Evolutionary conservation across 1,284 basidiomycete species (phyloP), one percentile per base, ranked within the genome.

Genomic region (Kalmanozyma brasiliensis): DNA sequence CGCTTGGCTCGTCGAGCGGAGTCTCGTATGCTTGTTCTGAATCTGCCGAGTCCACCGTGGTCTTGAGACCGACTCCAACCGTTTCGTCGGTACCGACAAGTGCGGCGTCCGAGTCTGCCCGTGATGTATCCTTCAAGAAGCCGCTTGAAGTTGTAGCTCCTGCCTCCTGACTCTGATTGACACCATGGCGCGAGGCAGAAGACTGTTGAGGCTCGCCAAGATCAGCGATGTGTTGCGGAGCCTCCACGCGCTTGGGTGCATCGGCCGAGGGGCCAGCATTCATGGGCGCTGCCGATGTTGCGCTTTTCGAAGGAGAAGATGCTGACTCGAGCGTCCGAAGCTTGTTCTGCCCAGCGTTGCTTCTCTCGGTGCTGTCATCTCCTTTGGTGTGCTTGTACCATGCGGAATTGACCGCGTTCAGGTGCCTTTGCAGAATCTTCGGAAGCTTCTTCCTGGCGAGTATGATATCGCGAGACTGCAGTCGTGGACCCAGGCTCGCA

Each of bases 21-120:
- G 56, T 59, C 3, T 51, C 51, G 10, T 49, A 65, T 2, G 46
- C 56, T 65, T 59, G 56, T 8, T 47, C 51, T 13, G 62, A 65
- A 10, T 38, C 32, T 16, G 30, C 37, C 8, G 62, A 59, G 20
- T 46, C 51, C 32, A 36, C 19, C 11, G 32, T 34, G 19, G 52
- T 35, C 0, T n/a, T 38, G 17, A 14, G 35, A 30, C 29, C 37
- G 14, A 20, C 34, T 9, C 38, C 29, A 17, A 20, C 6, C 14
- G 3, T 36, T 26, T 26, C 9, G 17, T 9, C 11, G 26, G 26
- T 29, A 29, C 11, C 26, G 26, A 29, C 26, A 7, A 29, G 26
- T 11, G 26, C 26, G 6, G 11, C 11, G 11, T 29, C 26, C 7
- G 26, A 11, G 7, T 29, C 7, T n/a, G n/a, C n/a, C n/a, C n/a